Evolutionary conservation across 2,329 filamentous ascomycete genomes (phyloP), one percentile per base, ranked within the genome.

Genomic region (Colletotrichum truncatum): DNA sequence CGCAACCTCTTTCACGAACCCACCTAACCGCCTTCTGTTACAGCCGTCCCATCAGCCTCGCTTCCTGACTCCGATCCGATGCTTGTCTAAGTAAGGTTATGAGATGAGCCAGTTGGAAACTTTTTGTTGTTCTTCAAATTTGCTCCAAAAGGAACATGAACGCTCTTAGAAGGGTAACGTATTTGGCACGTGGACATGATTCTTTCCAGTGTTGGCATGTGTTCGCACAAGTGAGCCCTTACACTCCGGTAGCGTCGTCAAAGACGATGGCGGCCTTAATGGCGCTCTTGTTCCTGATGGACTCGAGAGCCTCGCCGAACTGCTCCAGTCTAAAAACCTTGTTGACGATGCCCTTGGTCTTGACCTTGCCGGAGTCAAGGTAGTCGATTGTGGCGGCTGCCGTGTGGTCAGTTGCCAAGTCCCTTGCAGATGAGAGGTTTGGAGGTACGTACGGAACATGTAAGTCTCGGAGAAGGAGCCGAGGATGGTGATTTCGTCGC

Each of bases 251-350:
- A 18, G 67, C 61, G 70, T 84, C 87, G 67, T 92, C 89, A 71
- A 91, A 92, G 48, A 88, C 85, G 75, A 93, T 92, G 14, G 88
- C 89, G 55, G 90, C 90, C 82, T 93, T 93, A 74, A 93, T 91
- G 64, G 89, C 90, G 56, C 81, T 86, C 83, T 92, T 92, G 79
- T 91, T 89, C 72, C 84, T 87, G 82, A 93, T 92, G 62, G 87
- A 85, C 75, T 92, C 87, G 69, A 93, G 79, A 67, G 89, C 91
- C 74, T 91, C 87, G 46, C 81, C 87, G 85, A 89, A 93, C 74
- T 93, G 84, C 73, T 93, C 90, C n/a, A 93, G 81, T 78, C 85
- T 89, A 80, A 89, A 93, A 6, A 84, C 86, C 81, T 91, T 92
- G 79, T 92, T 91, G 68, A 92, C 90, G 58, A 93, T 91, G 4